These are phyloP conservation scores for Hypocreales sp. DNA, from an alignment of 2,329 filamentous ascomycete species.

Conservation along the genomic window DNA sequence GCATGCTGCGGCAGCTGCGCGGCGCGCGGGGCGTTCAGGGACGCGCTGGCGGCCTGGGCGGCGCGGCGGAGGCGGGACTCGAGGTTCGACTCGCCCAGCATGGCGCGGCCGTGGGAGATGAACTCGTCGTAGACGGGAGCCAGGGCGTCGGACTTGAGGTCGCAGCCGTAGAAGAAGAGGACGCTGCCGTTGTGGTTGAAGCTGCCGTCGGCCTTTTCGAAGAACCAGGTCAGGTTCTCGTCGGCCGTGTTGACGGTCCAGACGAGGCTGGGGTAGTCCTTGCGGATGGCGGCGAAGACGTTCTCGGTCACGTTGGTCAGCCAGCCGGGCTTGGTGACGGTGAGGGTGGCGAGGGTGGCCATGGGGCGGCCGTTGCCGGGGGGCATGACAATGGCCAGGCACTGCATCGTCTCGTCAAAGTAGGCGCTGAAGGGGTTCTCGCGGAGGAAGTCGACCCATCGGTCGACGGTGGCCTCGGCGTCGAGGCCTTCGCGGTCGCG, in stretches of 20 bases:
- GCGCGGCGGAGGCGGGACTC: constrained; percentile 73
- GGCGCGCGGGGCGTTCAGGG: constrained; percentile 18
- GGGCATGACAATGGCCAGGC: constrained; percentile 75
- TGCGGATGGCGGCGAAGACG: constrained; percentile 84
- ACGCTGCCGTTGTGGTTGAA: constrained; percentile 74
- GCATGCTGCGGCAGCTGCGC: constrained; percentile 10
- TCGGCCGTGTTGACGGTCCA: constrained; percentile 97
- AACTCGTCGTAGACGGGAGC: constrained; percentile 76
- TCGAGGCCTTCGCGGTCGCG: constrained; percentile 71
- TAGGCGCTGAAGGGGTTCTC: constrained; percentile 78
- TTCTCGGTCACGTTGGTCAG: constrained; percentile 90
- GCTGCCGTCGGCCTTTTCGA: constrained; percentile 90
- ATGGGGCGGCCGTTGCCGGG: constrained; percentile 49
- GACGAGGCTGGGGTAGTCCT: constrained; percentile 77
- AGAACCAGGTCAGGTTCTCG: constrained; percentile 96
- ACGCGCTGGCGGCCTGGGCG: constrained; percentile 50
- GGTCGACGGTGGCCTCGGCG: constrained; percentile 68
- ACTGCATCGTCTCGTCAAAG: constrained; percentile 88
- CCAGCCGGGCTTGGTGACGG: constrained; percentile 90
- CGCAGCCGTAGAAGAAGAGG: constrained; percentile 91
- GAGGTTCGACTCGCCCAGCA: constrained; percentile 81
- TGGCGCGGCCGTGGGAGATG: constrained; percentile 62
- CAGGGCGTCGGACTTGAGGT: constrained; percentile 60
- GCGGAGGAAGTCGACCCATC: constrained; percentile 67
- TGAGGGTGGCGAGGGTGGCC: constrained; percentile 77